These are phyloP conservation scores for Scleromitrula shiraiana DNA, from an alignment of 2,329 filamentous ascomycete genomes.

Conservation along the genomic window DNA sequence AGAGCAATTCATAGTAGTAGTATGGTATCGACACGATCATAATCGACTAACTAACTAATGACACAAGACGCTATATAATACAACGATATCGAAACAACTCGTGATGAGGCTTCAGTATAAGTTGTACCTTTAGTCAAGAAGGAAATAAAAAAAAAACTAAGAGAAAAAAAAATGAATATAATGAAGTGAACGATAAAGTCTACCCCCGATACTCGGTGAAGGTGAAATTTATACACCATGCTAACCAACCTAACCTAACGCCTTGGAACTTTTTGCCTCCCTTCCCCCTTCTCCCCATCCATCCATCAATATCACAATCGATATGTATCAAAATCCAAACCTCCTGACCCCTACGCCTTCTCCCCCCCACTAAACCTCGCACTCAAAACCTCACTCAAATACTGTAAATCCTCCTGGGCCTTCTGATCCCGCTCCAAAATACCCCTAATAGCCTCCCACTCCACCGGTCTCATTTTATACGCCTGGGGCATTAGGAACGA, in stretches of 20 bases:
- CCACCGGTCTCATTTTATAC: slow-evolving; percentile 57
- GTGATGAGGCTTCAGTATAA: neutral
- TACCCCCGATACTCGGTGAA: too few species aligned
- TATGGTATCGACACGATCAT: too few species aligned
- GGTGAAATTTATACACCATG: neutral
- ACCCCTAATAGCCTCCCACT: slow-evolving; percentile 65
- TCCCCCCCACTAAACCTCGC: slow-evolving; percentile 1
- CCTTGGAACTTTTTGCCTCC: neutral
- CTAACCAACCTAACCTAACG: neutral
- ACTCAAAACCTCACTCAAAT: slow-evolving; percentile 49
- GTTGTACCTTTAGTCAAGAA: slow-evolving; percentile 1
- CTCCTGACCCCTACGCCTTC: neutral
- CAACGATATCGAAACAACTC: neutral
- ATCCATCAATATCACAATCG: neutral
- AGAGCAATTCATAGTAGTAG: too few species aligned
- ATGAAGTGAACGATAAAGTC: neutral
- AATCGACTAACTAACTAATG: too few species aligned
- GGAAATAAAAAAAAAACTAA: neutral
- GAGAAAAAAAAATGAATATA: slow-evolving; percentile 4
- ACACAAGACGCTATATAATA: neutral
- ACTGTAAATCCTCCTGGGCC: slow-evolving; percentile 34
- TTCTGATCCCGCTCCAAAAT: slow-evolving; percentile 28
- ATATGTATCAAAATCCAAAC: neutral
- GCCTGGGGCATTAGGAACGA: slow-evolving; percentile 63
- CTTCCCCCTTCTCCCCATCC: neutral